Conservation (phyloP, 148 eudicot species). For the Chenopodium berlandieri region DNA sequence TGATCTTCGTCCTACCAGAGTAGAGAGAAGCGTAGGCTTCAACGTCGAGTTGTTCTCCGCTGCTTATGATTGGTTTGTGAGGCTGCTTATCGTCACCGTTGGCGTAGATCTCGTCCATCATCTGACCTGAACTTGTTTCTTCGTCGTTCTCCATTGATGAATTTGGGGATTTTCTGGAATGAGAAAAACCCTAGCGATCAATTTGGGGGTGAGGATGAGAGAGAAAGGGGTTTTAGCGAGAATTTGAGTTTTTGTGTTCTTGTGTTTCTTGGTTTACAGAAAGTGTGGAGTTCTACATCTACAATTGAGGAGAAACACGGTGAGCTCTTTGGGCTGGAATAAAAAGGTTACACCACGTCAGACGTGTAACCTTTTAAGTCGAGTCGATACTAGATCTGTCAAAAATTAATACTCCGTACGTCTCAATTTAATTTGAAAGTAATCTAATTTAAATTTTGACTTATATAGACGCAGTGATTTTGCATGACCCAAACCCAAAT, state of each 20-base stretch:
- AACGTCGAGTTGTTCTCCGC: slow-evolving; percentile 72
- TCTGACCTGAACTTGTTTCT: slow-evolving; percentile 14
- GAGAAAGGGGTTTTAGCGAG: background rate
- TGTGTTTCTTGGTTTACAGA: background rate
- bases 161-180: background rate
- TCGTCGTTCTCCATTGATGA: slow-evolving; percentile 30
- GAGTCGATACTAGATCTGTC: too few species aligned
- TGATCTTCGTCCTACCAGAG: slow-evolving; percentile 75
- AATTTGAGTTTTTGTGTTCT: background rate
- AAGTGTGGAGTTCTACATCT: background rate
- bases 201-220: background rate
- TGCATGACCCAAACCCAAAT: too few species aligned
- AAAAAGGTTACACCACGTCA: too few species aligned
- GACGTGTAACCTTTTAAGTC: too few species aligned
- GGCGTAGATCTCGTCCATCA: slow-evolving; percentile 32
- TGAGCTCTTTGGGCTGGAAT: too few species aligned
- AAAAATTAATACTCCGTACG: too few species aligned
- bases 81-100: slow-evolving; percentile 22
- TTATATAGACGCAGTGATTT: too few species aligned
- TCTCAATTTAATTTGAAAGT: too few species aligned
- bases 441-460: too few species aligned
- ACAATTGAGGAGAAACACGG: too few species aligned
- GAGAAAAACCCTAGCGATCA: slow-evolving; percentile 16
- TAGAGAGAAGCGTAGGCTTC: slow-evolving; percentile 84
- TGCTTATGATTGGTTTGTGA: slow-evolving; percentile 46